These are phyloP conservation scores for Suhomyces bokatorum DNA, from an alignment of 1,139 yeast species.

Conservation along the genomic window DNA sequence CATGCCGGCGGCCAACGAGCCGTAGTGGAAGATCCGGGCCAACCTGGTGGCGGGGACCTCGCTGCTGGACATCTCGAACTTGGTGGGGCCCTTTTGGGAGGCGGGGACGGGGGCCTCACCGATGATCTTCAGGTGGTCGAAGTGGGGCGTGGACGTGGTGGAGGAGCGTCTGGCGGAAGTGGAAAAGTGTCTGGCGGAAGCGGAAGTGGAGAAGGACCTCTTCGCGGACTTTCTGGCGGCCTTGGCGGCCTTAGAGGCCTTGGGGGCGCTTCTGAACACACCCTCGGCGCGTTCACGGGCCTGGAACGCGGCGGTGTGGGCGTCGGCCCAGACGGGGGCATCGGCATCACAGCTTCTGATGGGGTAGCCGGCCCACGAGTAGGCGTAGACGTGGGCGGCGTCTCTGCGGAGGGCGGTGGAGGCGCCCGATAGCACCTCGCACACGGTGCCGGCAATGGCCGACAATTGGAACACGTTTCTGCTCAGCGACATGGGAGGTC, in stretches of 20 bases:
- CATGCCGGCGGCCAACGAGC: constrained; percentile 87
- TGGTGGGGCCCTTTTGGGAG: constrained; percentile 30
- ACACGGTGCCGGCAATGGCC: constrained; percentile 29
- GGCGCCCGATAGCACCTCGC: constrained; percentile 27
- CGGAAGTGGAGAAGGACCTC: constrained; percentile 7
- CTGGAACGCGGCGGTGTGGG: constrained; percentile 12
- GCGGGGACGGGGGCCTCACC: constrained; percentile 19
- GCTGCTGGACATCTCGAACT: constrained; percentile 56
- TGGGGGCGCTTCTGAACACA: not conserved
- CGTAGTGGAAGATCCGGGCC: constrained; percentile 88
- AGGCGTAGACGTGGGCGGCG: constrained; percentile 19
- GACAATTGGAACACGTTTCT: constrained; percentile 28
- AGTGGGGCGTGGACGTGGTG: constrained; percentile 22
- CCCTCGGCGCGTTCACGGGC: constrained; percentile 12
- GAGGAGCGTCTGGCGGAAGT: constrained; percentile 14
- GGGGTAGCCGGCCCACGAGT: constrained; percentile 21
- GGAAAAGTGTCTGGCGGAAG: constrained; percentile 3
- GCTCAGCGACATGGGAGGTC: constrained; percentile 13
- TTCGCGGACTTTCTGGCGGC: not conserved
- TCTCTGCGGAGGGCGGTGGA: constrained; percentile 24
- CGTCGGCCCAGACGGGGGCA: constrained; percentile 26
- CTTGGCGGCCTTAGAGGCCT: not conserved
- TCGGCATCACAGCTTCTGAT: constrained; percentile 25
- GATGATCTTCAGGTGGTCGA: constrained; percentile 9
- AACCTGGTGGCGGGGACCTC: constrained; percentile 84